Base-by-base conservation (phyloP, 441 rosid genomes). In the Brassica hybrid region DNA sequence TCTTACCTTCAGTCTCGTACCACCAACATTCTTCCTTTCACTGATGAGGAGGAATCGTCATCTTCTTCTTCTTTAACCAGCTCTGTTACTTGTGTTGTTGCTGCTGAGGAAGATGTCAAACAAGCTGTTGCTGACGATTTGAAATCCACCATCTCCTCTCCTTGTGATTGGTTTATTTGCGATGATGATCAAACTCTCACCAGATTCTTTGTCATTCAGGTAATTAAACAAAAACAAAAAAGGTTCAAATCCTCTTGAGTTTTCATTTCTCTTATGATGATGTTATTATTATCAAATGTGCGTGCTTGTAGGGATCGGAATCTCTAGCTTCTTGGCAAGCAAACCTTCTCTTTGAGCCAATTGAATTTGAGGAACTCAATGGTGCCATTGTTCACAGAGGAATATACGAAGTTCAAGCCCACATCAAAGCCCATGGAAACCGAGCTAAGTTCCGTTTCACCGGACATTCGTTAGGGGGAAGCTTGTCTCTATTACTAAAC, bases 401-500 rank as follows among this genome's bases (percentile, higher is more conserved):
- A 32, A 95, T 95, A 65, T 93, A 95, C 38, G 94, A 93, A 85
- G 88, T 91, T 9, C 83, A 65, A 18, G 78, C 87, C 18, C 97
- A 95, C 80, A 64, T 93, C 17, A 81, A 86, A 72, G 77, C 89
- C 4, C 79, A 76, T 50, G 95, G 96, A 34, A 76, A 61, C 18
- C 63, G 16, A 16, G 94, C 99, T 64, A 82, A 89, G 41, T 88
- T 93, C 69, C 94, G 98, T 60, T 95, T 93, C 84, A 90, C 98
- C 0, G 99, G 99, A 25, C 99, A 95, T 83, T 95, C 99, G 60
- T 88, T 95, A 17, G 99, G 99, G 0, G 99, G 99, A 80, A 89
- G 98, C 79, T 90, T 95, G 86, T 90, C 99, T 6, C 62, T 95
- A 19, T 87, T 95, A 54, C 65, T 95, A 57, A 95, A 88, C 82